Conservation (phyloP, 2,329 filamentous ascomycete species). For the Chaetomiaceae sp. region DNA sequence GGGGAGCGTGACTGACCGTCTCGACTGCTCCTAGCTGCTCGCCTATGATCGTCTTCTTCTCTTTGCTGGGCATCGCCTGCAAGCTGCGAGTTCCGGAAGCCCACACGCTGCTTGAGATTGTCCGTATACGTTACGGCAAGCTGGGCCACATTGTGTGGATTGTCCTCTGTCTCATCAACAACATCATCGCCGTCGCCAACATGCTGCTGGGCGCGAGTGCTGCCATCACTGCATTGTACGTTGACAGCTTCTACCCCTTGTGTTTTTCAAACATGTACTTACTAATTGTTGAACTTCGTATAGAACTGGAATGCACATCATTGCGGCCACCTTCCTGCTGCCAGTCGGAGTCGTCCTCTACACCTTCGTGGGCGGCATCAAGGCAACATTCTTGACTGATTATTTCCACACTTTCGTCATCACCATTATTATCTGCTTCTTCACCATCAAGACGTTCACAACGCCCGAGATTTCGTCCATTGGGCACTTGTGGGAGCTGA, state of each 20-base stretch:
- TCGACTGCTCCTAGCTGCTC: background rate
- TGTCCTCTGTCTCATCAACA: constrained; percentile 1
- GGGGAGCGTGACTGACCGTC: too few relatives aligned
- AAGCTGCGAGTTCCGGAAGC: background rate
- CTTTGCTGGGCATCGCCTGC: background rate
- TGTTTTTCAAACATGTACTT: background rate
- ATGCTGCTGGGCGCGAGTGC: background rate
- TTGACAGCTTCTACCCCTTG: too few relatives aligned
- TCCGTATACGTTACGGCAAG: background rate
- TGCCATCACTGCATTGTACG: background rate
- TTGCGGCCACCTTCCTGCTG: background rate
- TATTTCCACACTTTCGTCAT: constrained; percentile 1
- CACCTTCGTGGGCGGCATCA: background rate
- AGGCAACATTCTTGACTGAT: background rate
- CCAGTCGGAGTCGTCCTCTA: background rate
- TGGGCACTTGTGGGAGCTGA: background rate
- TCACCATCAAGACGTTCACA: background rate
- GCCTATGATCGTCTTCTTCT: constrained; percentile 1
- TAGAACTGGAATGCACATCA: background rate
- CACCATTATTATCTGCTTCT: background rate
- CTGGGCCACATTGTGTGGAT: background rate
- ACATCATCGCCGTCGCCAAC: background rate
- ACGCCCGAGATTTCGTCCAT: background rate
- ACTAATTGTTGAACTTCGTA: background rate
- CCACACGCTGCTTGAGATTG: background rate